phyloP scores from a whole-genome alignment of 2,329 filamentous ascomycete species.

The Bretziella fagacearum region DNA sequence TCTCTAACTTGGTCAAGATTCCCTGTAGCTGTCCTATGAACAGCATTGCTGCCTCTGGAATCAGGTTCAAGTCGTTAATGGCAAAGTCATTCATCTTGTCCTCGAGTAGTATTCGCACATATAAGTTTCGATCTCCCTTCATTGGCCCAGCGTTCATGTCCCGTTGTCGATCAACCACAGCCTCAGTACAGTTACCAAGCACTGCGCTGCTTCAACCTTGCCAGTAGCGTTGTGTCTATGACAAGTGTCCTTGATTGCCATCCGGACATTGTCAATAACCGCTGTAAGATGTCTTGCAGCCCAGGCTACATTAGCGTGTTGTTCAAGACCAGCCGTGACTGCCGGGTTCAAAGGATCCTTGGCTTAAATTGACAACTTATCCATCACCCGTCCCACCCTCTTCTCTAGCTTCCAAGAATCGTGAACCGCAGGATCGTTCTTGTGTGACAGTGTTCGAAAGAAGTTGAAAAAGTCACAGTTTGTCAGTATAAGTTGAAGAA shows the following conservation, averaged over 20 bases:
- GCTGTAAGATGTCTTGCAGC: constrained; percentile 31
- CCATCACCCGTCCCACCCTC: constrained; percentile 31
- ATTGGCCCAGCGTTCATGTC: constrained; percentile 22
- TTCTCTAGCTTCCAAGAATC: constrained; percentile 32
- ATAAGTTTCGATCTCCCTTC: constrained; percentile 28
- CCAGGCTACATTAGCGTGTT: constrained; percentile 29
- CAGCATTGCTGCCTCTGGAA: constrained; percentile 29
- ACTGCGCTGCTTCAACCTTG: constrained; percentile 29
- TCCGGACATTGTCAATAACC: constrained; percentile 27
- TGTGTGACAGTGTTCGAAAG: constrained; percentile 30
- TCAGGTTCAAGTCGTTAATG: constrained; percentile 26
- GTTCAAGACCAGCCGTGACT: constrained; percentile 18
- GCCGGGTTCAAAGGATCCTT: not conserved
- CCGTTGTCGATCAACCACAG: constrained; percentile 26
- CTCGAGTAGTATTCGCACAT: constrained; percentile 30
- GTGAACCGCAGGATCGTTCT: constrained; percentile 29
- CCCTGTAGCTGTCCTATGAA: constrained; percentile 26
- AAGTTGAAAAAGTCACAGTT: constrained; percentile 39
- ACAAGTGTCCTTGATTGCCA: not conserved
- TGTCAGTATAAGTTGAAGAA: constrained; percentile 36
- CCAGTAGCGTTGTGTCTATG: constrained; percentile 21
- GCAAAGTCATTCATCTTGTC: constrained; percentile 27
- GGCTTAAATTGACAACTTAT: constrained; percentile 24
- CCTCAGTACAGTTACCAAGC: constrained; percentile 32
- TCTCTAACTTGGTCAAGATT: constrained; percentile 21